These are phyloP conservation scores for Taphrina betulina DNA, from an alignment of 1,139 yeast species.

Conservation along the genomic window DNA sequence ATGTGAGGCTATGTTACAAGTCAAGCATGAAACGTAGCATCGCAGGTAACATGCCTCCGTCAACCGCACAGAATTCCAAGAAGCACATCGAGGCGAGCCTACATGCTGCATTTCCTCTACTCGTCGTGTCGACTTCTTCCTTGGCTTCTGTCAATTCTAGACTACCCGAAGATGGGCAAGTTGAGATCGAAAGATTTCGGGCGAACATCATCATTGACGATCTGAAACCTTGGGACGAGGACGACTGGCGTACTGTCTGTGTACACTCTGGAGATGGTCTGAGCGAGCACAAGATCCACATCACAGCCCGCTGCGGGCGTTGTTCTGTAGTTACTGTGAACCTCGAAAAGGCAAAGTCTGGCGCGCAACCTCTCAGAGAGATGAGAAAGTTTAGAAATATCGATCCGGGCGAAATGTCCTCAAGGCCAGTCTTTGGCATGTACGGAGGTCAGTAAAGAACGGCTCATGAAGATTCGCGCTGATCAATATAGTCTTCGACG, in stretches of 20 bases:
- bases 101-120: constrained; percentile 11
- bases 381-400: constrained; percentile 1
- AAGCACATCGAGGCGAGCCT: constrained; percentile 3
- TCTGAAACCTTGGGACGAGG: constrained; percentile 8
- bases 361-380: constrained; percentile 4
- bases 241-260: neutral
- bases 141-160: constrained; percentile 3
- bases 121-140: constrained; percentile 2
- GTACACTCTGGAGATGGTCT: neutral
- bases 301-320: constrained; percentile 11
- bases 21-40: neutral
- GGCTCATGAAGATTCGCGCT: neutral
- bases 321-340: constrained; percentile 2
- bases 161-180: neutral
- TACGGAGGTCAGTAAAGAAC: constrained; percentile 1
- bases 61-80: constrained; percentile 3
- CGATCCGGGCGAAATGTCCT: constrained; percentile 3
- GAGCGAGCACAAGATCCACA: neutral
- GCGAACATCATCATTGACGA: constrained; percentile 9
- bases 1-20: constrained; percentile 12
- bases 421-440: constrained; percentile 18
- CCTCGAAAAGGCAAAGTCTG: neutral
- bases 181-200: neutral
- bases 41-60: constrained; percentile 11
- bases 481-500: constrained; percentile 5